A percentile compares a stretch with the other conserved stretches of the same genome.
Conservation (phyloP, 306 rosid species). For the Gillenia trifoliata region DNA sequence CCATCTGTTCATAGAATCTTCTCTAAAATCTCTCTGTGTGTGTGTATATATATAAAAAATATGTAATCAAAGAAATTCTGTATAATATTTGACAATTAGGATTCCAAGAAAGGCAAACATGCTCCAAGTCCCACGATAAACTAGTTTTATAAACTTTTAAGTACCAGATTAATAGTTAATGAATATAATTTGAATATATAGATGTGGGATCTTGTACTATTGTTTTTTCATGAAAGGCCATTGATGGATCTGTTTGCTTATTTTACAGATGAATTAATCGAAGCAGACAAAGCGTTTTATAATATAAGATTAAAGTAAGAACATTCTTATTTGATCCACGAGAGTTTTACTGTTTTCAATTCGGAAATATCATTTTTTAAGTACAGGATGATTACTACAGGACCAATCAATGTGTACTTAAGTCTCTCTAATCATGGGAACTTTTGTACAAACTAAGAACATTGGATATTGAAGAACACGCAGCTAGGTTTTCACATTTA, state of each 20-base stretch:
- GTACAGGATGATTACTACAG: not conserved
- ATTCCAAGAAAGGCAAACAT: constrained; percentile 20
- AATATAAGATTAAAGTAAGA: not conserved
- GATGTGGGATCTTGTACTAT: not conserved
- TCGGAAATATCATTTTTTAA: not conserved
- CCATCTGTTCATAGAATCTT: not conserved
- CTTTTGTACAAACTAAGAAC: too few species aligned
- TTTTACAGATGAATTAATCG: not conserved
- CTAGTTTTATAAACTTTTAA: not conserved
- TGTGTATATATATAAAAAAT: too few species aligned
- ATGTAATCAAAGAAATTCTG: too few species aligned
- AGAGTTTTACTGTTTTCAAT: not conserved
- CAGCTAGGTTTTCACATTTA: too few species aligned
- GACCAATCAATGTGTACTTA: not conserved
- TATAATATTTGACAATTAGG: not conserved
- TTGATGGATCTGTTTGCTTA: not conserved
- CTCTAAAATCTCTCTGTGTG: not conserved
- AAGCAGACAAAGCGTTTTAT: not conserved
- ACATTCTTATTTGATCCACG: constrained; percentile 1
- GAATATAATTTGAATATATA: not conserved
- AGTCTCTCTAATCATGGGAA: not conserved
- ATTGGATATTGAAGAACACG: too few species aligned
- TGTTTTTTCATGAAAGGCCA: not conserved
- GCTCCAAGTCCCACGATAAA: not conserved
- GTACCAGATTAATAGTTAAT: not conserved